Base-by-base conservation (phyloP, 2,329 filamentous ascomycete genomes). In the Claviceps arundinis region DNA sequence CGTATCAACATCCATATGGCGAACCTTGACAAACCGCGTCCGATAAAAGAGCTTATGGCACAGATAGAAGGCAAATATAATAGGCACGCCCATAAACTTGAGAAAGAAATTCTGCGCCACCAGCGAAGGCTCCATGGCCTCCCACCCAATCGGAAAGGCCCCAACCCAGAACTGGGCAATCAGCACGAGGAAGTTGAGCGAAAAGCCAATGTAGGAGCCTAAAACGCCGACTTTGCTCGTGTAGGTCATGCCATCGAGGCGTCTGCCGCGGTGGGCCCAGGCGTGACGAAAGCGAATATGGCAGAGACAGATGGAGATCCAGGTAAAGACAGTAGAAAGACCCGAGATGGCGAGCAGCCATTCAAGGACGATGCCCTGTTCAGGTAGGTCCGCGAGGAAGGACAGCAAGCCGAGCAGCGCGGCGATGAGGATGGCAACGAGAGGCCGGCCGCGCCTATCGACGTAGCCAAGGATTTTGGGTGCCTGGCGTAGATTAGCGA, bases 241-340 rank as follows among this genome's bases (percentile, higher is more conserved):
- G 72, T 93, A 96, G 6, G 90, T 85, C 5, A 97, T 76, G 60
- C 95, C 87, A 52, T 81, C 73, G 38, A 90, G 71, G n/a, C 72
- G 75, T 64, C 84, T 84, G 45, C 85, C 86, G 55, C 83, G 79
- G 13, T 70, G 62, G 45, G 73, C 74, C 88, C 89, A 95, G n/a
- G 83, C 87, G 26, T 71, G 70, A 56, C 90, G 87, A 77, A 96
- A 96, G 52, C 89, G 88, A 63, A 96, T 94, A 68, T 96, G 90
- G 24, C 85, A 80, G n/a, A 94, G 71, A 66, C 89, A 95, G 65
- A 95, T 91, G 57, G 86, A 86, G 52, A 76, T 80, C 87, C 87
- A 90, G 5, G 85, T 89, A 70, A 90, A 87, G 63, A 89, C 78
- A 46, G 79, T 83, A 9, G 82, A 85, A 24, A 89, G 75, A 47